Conservation (phyloP, 2,329 filamentous ascomycete genomes). For the Alternaria panax region DNA sequence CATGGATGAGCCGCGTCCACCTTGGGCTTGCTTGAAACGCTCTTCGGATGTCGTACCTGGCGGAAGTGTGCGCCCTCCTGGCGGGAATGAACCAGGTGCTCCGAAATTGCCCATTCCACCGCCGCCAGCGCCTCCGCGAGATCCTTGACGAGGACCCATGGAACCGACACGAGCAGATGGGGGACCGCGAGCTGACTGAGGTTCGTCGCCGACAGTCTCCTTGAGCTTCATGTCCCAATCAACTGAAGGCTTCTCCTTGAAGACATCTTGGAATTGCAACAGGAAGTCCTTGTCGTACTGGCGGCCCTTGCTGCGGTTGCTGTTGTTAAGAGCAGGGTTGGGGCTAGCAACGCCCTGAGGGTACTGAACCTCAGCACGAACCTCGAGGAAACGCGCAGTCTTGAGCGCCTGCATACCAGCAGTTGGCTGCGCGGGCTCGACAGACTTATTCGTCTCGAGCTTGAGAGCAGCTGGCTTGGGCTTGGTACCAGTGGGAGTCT, state of each 20-base stretch:
- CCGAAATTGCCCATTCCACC: constrained; percentile 73
- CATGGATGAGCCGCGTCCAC: constrained; percentile 39
- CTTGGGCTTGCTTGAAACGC: constrained; percentile 63
- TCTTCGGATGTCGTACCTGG: constrained; percentile 79
- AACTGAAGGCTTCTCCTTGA: constrained; percentile 93
- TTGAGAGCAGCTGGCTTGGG: constrained; percentile 89
- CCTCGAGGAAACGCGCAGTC: constrained; percentile 85
- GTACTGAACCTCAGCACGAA: constrained; percentile 80
- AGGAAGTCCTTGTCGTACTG: constrained; percentile 96
- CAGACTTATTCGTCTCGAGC: constrained; percentile 81
- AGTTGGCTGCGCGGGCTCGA: constrained; percentile 91
- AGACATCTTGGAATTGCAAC: constrained; percentile 93
- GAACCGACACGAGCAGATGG: constrained; percentile 66
- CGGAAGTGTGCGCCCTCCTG: constrained; percentile 66
- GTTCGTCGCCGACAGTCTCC: constrained; percentile 82
- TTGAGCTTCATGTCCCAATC: constrained; percentile 92
- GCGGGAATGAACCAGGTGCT: constrained; percentile 49
- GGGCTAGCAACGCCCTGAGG: constrained; percentile 78
- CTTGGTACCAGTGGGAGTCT: constrained; percentile 65
- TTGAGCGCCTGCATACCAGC: constrained; percentile 92
- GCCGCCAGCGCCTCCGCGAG: constrained; percentile 45
- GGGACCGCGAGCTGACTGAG: constrained; percentile 67
- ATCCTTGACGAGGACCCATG: constrained; percentile 58
- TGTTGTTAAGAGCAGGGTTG: constrained; percentile 88
- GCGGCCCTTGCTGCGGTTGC: constrained; percentile 81